phyloP scores from a whole-genome alignment of 2,329 filamentous ascomycete species.

The Pseudocercospora crystallina region DNA sequence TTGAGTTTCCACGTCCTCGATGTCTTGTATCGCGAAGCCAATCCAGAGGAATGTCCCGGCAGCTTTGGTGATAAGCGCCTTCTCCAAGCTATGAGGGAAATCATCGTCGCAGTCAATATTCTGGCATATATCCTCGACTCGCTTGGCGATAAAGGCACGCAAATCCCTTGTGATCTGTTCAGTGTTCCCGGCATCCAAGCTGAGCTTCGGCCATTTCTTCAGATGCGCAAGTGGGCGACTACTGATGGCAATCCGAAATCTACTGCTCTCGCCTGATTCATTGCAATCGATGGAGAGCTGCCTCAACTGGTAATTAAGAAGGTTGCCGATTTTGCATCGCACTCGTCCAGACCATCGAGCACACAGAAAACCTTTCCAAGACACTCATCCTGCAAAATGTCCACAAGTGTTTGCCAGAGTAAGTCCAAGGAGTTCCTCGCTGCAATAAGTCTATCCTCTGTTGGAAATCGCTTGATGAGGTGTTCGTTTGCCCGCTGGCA shows the following conservation, averaged over 20 bases:
- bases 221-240: not conserved
- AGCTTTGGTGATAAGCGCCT: not conserved
- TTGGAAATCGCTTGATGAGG: not conserved
- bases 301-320: no score
- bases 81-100: not conserved
- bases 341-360: conserved; percentile 4
- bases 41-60: not conserved
- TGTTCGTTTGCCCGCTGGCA: not conserved
- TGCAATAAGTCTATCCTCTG: not conserved
- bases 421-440: not conserved
- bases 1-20: not conserved
- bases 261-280: no score
- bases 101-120: not conserved
- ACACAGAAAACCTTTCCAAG: not conserved
- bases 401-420: not conserved
- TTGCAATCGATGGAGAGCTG: no score
- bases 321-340: not conserved
- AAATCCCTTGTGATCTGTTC: not conserved
- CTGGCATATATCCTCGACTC: not conserved
- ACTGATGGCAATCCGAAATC: not conserved
- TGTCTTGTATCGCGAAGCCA: not conserved
- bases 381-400: not conserved
- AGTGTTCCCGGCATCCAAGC: not conserved
- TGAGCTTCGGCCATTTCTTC: not conserved
- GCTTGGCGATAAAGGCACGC: not conserved